phyloP scores from a whole-genome alignment of 2,329 filamentous ascomycete genomes.

The Ophiostoma montium region DNA sequence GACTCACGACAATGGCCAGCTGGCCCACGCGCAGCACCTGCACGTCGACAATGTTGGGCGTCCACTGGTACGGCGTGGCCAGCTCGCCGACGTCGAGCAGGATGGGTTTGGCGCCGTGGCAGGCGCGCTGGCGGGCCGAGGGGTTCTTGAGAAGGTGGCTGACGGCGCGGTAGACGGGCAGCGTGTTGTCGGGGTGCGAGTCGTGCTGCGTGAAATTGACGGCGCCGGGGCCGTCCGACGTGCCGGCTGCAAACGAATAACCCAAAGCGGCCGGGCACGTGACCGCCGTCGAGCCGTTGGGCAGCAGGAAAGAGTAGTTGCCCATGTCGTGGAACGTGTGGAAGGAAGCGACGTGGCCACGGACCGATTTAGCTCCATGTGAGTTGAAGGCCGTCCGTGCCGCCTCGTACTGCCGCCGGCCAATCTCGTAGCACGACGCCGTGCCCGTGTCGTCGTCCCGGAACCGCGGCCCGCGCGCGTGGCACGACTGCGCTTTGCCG shows the following conservation, averaged over 20 bases:
- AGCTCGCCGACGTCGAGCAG: constrained; percentile 79
- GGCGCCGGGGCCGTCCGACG: constrained; percentile 72
- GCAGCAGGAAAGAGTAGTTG: constrained; percentile 55
- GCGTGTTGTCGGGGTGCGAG: constrained; percentile 48
- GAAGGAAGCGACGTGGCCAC: constrained; percentile 58
- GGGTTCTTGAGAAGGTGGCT: constrained; percentile 59
- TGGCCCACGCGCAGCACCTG: constrained; percentile 77
- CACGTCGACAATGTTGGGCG: constrained; percentile 81
- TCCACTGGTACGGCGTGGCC: constrained; percentile 68
- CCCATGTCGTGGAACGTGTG: constrained; percentile 72
- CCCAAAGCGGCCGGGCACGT: constrained; percentile 80
- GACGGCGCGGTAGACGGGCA: constrained; percentile 66
- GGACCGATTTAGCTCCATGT: constrained; percentile 32
- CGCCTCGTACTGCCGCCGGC: constrained; percentile 50
- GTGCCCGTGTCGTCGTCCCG: constrained; percentile 53
- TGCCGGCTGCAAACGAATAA: constrained; percentile 82
- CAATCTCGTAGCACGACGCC: constrained; percentile 65
- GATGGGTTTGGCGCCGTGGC: constrained; percentile 72
- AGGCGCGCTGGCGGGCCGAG: constrained; percentile 52
- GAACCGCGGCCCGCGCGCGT: constrained; percentile 56
- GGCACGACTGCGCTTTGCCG: constrained; percentile 52
- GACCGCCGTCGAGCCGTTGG: constrained; percentile 53
- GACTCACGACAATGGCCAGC: constrained; percentile 67
- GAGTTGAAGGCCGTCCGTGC: constrained; percentile 23
- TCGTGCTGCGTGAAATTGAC: constrained; percentile 89